phyloP scores from a whole-genome alignment of 805 yeast genomes.

The Kregervanrija delftensis region DNA sequence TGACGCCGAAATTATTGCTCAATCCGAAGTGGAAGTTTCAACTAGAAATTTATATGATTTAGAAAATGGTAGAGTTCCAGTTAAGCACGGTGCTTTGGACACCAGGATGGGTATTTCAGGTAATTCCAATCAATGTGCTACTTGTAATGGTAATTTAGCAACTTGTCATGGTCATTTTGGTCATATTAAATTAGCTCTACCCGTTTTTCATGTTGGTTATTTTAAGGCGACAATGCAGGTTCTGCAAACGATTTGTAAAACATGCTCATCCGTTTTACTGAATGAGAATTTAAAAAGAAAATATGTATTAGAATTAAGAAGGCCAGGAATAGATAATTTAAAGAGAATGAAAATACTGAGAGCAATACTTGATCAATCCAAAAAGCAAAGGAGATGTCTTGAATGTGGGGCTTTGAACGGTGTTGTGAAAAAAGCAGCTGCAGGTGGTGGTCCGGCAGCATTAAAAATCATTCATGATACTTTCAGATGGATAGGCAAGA shows the following conservation, averaged over 20 bases:
- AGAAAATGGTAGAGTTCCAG: conserved; percentile 83
- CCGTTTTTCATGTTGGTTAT: conserved; percentile 96
- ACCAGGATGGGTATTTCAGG: conserved; percentile 91
- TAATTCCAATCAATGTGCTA: conserved; percentile 75
- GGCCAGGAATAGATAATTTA: conserved; percentile 84
- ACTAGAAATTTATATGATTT: conserved; percentile 89
- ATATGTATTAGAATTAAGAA: conserved; percentile 70
- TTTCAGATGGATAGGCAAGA: conserved; percentile 92
- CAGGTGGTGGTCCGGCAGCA: conserved; percentile 89
- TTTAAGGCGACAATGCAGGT: conserved; percentile 87
- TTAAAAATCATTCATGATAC: conserved; percentile 93
- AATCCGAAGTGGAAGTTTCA: conserved; percentile 88
- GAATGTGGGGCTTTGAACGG: conserved; percentile 88
- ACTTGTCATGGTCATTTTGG: conserved; percentile 99
- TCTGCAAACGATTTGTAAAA: conserved; percentile 85
- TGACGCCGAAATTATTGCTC: conserved; percentile 84
- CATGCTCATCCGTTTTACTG: conserved; percentile 71
- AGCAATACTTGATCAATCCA: conserved; percentile 83
- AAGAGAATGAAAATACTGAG: conserved; percentile 86
- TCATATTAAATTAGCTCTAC: conserved; percentile 84
- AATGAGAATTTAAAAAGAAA: conserved; percentile 65
- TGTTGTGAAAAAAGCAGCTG: conserved; percentile 92
- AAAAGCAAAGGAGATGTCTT: conserved; percentile 87
- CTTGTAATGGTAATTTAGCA: conserved; percentile 88
- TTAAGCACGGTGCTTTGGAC: conserved; percentile 82